A percentile compares a stretch with the other conserved stretches of the same genome.
Evolutionary conservation across 2,329 filamentous ascomycete genomes (phyloP).

Genomic region (Westerdykella ornata): DNA sequence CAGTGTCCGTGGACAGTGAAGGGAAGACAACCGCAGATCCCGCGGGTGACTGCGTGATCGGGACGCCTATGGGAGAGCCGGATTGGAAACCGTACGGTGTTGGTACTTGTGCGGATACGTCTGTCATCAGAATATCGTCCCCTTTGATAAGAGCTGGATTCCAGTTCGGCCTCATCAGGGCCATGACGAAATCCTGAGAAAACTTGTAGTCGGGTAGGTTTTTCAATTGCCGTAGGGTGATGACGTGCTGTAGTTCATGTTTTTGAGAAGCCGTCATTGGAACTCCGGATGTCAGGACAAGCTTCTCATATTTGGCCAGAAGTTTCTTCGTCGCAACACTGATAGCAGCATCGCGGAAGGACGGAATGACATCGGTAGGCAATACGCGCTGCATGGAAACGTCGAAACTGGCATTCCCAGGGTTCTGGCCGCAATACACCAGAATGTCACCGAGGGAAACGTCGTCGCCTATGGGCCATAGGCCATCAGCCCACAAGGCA

Average conservation of each 20-base stretch:
- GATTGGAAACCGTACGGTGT: no score
- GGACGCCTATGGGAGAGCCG: no score
- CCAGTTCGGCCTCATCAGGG: conserved; percentile 11
- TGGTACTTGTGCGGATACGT: no score
- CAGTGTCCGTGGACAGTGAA: no score
- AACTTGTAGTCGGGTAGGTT: conserved; percentile 20
- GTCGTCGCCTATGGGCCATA: conserved; percentile 24
- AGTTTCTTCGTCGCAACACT: conserved; percentile 21
- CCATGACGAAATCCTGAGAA: conserved; percentile 22
- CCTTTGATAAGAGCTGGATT: no score
- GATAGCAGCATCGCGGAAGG: conserved; percentile 24
- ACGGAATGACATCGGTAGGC: conserved; percentile 15
- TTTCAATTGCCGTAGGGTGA: conserved; percentile 13
- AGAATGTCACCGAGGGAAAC: conserved; percentile 22
- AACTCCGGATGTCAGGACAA: conserved; percentile 6
- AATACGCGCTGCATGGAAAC: conserved; percentile 17
- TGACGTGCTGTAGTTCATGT: conserved; percentile 18
- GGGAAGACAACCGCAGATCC: no score
- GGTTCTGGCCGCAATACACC: conserved; percentile 13
- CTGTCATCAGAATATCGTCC: no score
- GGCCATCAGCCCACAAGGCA: conserved; percentile 13
- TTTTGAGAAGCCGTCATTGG: conserved; percentile 15
- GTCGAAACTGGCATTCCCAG: conserved; percentile 18
- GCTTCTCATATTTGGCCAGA: conserved; percentile 12
- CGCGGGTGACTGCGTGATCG: no score